phyloP scores from a whole-genome alignment of 1,139 yeast genomes.

The Blastobotrys persicus region DNA sequence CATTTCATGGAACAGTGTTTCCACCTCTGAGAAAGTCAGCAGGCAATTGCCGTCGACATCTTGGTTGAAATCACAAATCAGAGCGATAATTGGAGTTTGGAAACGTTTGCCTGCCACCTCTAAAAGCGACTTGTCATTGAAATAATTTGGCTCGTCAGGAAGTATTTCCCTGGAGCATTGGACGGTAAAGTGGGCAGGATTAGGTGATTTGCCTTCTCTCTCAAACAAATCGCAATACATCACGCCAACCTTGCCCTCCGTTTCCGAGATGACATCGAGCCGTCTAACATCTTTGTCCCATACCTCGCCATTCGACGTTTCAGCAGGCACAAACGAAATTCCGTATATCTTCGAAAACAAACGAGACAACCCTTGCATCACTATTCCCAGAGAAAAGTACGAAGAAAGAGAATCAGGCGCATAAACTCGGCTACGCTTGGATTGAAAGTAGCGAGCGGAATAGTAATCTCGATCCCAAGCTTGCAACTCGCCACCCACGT shows the following conservation, averaged over 20 bases:
- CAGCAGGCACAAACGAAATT: conserved; percentile 66
- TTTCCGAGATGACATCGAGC: conserved; percentile 63
- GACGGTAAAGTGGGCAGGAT: conserved; percentile 96
- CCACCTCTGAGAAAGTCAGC: conserved; percentile 74
- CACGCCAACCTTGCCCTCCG: conserved; percentile 58
- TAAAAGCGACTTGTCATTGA: conserved; percentile 18
- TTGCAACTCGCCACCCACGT: conserved; percentile 43
- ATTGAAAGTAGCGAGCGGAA: conserved; percentile 41
- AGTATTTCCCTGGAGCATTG: conserved; percentile 81
- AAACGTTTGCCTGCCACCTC: conserved; percentile 45
- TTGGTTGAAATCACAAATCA: conserved; percentile 74
- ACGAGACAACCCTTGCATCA: conserved; percentile 76
- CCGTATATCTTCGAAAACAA: conserved; percentile 73
- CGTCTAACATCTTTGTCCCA: conserved; percentile 92
- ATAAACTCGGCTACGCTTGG: conserved; percentile 28
- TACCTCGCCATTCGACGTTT: conserved; percentile 69
- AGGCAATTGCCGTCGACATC: conserved; percentile 41
- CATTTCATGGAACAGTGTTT: conserved; percentile 96
- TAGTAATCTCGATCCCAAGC: conserved; percentile 95
- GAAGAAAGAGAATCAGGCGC: conserved; percentile 30
- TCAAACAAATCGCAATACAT: conserved; percentile 68
- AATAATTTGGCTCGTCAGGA: conserved; percentile 43
- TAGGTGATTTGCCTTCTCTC: conserved; percentile 57
- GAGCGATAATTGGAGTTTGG: conserved; percentile 86
- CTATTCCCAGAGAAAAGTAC: conserved; percentile 82